phyloP scores from a whole-genome alignment of 177 flowering plant species.

The Tripterygium wilfordii region DNA sequence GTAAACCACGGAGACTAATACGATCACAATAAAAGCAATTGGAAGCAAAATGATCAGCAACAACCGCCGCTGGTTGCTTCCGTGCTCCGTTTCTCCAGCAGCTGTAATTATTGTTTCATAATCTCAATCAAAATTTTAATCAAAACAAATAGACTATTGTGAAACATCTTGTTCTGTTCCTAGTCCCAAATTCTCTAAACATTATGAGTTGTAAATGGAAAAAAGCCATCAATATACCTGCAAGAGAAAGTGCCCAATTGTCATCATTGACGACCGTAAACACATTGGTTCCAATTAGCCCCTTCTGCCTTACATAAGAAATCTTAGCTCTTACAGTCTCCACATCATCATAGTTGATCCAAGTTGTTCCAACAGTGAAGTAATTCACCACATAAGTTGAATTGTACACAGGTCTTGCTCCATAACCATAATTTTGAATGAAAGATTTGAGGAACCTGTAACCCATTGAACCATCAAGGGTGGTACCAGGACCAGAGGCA shows the following conservation, averaged over 20 bases:
- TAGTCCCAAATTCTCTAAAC: too few species aligned
- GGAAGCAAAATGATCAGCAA: slow-evolving; percentile 9
- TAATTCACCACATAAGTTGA: slow-evolving; percentile 12
- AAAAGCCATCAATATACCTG: slow-evolving; percentile 3
- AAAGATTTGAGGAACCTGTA: too few species aligned
- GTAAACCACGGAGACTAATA: slow-evolving; percentile 1
- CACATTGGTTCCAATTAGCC: slow-evolving; percentile 17
- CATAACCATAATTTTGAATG: slow-evolving; percentile 6
- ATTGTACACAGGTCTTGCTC: slow-evolving; percentile 8
- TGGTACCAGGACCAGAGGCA: slow-evolving; percentile 11
- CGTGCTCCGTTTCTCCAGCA: slow-evolving; percentile 1
- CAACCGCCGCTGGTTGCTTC: slow-evolving; percentile 2
- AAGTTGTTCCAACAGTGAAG: slow-evolving; percentile 3
- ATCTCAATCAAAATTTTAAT: not conserved
- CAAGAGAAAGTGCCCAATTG: slow-evolving; percentile 16
- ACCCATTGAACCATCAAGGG: too few species aligned
- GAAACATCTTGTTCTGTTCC: too few species aligned
- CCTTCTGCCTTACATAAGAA: too few species aligned
- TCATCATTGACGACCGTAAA: slow-evolving; percentile 10
- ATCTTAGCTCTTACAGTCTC: slow-evolving; percentile 15
- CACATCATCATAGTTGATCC: slow-evolving; percentile 20
- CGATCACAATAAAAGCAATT: not conserved
- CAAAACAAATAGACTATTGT: too few species aligned
- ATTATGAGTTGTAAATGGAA: not conserved
- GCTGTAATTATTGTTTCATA: slow-evolving; percentile 7